These are phyloP conservation scores for Penicillium chermesinum DNA, from an alignment of 495 filamentous ascomycete species.

Conservation along the genomic window DNA sequence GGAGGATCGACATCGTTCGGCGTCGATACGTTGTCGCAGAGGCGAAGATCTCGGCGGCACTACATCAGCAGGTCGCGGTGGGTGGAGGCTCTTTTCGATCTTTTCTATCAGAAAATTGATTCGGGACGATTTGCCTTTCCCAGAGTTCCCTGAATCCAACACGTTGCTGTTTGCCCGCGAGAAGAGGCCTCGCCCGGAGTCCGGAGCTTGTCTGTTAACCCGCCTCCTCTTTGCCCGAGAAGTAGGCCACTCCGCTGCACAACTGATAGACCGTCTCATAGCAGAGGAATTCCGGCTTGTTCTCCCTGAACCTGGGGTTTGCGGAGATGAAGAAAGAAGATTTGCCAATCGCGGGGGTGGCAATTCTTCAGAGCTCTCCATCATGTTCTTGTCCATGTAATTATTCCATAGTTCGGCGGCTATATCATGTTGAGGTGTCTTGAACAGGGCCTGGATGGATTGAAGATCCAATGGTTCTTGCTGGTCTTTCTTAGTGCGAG, in stretches of 20 bases:
- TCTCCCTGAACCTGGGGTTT: conserved; percentile 45
- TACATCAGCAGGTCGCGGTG: conserved; percentile 24
- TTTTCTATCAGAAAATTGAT: conserved; percentile 61
- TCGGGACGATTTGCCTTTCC: conserved; percentile 50
- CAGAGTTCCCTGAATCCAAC: conserved; percentile 35
- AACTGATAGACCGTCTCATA: conserved; percentile 66
- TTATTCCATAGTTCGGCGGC: conserved; percentile 83
- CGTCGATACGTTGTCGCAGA: conserved; percentile 37
- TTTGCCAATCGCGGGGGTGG: conserved; percentile 54
- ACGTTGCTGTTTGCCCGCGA: conserved; percentile 50
- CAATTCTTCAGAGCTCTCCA: conserved; percentile 32
- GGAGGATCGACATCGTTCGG: conserved; percentile 31
- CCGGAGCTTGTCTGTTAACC: conserved; percentile 25
- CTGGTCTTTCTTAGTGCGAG: conserved; percentile 38
- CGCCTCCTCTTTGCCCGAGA: conserved; percentile 52
- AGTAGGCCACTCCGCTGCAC: conserved; percentile 57
- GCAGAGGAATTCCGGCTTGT: conserved; percentile 45
- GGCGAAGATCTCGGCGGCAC: conserved; percentile 52
- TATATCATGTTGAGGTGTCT: conserved; percentile 77
- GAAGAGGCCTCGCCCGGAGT: conserved; percentile 36
- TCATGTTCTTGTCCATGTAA: conserved; percentile 51
- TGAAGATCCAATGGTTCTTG: conserved; percentile 47
- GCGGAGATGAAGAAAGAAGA: conserved; percentile 68
- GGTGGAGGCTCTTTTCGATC: conserved; percentile 57
- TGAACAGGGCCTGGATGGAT: conserved; percentile 51